phyloP scores from a whole-genome alignment of 345 rosid species.

The Lenwebbia sp. region DNA sequence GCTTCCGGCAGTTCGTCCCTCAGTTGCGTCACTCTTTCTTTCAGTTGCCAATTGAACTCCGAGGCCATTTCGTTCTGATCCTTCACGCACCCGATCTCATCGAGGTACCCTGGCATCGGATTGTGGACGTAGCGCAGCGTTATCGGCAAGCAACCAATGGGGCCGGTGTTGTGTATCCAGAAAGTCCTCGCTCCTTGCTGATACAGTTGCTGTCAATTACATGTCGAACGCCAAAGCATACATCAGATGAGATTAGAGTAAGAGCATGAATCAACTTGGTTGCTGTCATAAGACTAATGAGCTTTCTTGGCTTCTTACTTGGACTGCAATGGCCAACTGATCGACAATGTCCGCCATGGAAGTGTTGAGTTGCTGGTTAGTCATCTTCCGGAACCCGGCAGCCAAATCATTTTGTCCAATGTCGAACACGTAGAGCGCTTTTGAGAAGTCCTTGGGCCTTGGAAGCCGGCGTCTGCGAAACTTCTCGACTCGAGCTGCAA shows the following conservation, averaged over 20 bases:
- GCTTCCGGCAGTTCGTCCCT: constrained; percentile 45
- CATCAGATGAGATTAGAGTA: neutral
- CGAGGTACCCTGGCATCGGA: constrained; percentile 50
- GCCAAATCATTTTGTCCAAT: constrained; percentile 90
- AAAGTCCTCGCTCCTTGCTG: constrained; percentile 39
- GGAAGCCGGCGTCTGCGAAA: constrained; percentile 35
- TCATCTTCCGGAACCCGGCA: constrained; percentile 53
- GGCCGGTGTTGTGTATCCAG: constrained; percentile 86
- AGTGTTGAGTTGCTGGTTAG: constrained; percentile 41
- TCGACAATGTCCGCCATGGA: constrained; percentile 48
- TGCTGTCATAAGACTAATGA: neutral
- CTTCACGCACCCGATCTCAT: constrained; percentile 59
- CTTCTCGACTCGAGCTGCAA: neutral
- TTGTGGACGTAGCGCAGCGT: constrained; percentile 35
- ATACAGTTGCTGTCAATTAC: constrained; percentile 25
- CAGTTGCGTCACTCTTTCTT: constrained; percentile 31
- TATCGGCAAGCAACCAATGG: constrained; percentile 73
- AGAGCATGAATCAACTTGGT: neutral
- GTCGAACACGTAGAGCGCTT: constrained; percentile 73
- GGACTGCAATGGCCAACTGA: constrained; percentile 68
- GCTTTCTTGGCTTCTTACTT: constrained; percentile 21
- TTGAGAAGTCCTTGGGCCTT: constrained; percentile 51
- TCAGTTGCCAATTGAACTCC: constrained; percentile 59
- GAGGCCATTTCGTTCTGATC: constrained; percentile 57
- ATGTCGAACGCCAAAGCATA: neutral